Conservation (phyloP, 257 asterid genomes). For the Salvia hispanica region DNA sequence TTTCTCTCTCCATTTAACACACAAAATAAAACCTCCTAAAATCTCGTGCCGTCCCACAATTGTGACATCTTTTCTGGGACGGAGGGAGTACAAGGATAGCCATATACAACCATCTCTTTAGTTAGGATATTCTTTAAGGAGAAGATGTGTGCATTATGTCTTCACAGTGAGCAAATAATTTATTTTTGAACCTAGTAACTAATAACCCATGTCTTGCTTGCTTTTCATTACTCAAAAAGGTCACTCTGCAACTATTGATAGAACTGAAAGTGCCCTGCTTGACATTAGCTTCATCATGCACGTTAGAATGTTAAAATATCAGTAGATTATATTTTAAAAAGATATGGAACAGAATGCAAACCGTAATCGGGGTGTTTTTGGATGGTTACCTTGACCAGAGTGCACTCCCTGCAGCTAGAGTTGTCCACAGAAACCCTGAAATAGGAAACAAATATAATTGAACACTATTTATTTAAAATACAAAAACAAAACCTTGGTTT, state of each 20-base stretch:
- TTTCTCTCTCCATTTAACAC: too few species aligned
- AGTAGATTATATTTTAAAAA: too few species aligned
- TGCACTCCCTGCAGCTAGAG: slow-evolving; percentile 76
- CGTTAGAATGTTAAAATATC: not conserved
- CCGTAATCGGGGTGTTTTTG: not conserved
- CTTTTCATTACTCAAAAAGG: not conserved
- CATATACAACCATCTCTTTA: slow-evolving; percentile 7
- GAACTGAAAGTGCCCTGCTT: not conserved
- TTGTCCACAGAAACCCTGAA: slow-evolving; percentile 95
- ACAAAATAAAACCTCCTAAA: too few species aligned
- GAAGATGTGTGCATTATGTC: not conserved
- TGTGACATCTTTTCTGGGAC: too few species aligned
- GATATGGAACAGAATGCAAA: too few species aligned
- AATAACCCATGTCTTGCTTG: not conserved
- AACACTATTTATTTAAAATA: not conserved
- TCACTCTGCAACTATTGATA: not conserved
- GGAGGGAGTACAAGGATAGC: not conserved
- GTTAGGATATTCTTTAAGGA: not conserved
- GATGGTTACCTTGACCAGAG: slow-evolving; percentile 80
- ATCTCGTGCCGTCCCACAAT: too few species aligned
- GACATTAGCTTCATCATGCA: not conserved
- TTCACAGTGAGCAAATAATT: not conserved
- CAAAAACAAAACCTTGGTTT: slow-evolving; percentile 7
- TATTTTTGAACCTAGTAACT: not conserved
- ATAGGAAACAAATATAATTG: slow-evolving; percentile 29